phyloP scores from a whole-genome alignment of 164 flowering plant genomes.

The Nelumbo lutea region DNA sequence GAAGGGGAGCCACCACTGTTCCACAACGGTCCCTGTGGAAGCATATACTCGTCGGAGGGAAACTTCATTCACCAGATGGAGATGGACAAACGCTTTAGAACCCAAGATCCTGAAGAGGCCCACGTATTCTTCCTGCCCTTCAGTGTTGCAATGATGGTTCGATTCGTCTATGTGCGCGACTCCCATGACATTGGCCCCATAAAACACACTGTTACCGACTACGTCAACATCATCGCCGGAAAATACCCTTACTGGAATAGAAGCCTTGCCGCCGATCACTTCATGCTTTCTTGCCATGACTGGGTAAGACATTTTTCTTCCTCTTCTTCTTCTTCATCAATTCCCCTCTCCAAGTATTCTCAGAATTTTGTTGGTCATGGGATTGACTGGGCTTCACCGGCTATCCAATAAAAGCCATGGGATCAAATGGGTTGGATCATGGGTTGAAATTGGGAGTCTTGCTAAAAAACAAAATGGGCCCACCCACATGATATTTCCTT shows the following conservation, averaged over 20 bases:
- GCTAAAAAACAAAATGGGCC: too few relatives aligned
- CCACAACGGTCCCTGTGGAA: slow-evolving; percentile 61
- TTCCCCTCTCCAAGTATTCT: not conserved
- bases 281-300: slow-evolving; percentile 65
- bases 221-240: slow-evolving; percentile 21
- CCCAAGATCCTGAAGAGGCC: slow-evolving; percentile 36
- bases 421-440: too few relatives aligned
- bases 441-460: too few relatives aligned
- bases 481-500: too few relatives aligned
- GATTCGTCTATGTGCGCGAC: slow-evolving; percentile 20
- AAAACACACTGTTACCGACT: slow-evolving; percentile 29
- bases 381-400: too few relatives aligned
- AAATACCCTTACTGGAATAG: slow-evolving; percentile 50
- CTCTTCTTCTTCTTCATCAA: not conserved
- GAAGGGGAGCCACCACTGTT: slow-evolving; percentile 72
- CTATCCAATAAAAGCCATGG: too few relatives aligned
- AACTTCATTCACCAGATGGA: slow-evolving; percentile 59
- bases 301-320: slow-evolving; percentile 33
- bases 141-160: slow-evolving; percentile 41
- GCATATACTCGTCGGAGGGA: slow-evolving; percentile 68
- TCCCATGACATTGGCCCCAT: slow-evolving; percentile 31
- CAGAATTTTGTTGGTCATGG: too few relatives aligned
- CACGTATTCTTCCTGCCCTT: slow-evolving; percentile 49
- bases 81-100: slow-evolving; percentile 23
- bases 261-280: slow-evolving; percentile 54